Conservation (phyloP, 306 rosid genomes). For the Clitoria ternatea region DNA sequence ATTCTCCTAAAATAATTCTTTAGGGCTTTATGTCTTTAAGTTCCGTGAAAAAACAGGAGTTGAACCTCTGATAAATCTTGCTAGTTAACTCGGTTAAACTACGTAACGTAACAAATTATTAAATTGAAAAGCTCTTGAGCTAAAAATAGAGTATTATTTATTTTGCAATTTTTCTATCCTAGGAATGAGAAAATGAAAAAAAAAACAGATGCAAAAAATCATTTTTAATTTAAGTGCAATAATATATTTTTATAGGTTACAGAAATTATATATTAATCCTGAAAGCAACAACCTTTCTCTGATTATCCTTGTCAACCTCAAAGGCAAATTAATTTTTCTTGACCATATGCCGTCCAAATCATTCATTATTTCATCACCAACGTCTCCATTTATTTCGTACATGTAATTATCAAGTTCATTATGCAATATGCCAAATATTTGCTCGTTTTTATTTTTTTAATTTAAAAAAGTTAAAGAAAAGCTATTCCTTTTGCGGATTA, state of each 20-base stretch:
- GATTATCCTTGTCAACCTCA: not conserved
- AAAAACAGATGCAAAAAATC: not conserved
- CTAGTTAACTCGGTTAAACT: too few relatives aligned
- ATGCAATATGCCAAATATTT: not conserved
- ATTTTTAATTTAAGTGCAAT: not conserved
- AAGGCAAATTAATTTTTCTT: constrained; percentile 1
- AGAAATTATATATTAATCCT: not conserved
- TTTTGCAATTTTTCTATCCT: not conserved
- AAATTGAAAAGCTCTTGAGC: too few relatives aligned
- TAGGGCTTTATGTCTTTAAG: too few relatives aligned
- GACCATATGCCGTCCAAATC: not conserved
- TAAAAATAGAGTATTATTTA: not conserved
- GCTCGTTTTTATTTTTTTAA: not conserved
- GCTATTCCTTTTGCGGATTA: not conserved
- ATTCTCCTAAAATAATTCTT: too few relatives aligned
- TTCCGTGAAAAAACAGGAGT: too few relatives aligned
- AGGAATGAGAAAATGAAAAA: not conserved
- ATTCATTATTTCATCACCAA: not conserved
- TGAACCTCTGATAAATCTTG: too few relatives aligned
- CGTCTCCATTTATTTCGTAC: not conserved
- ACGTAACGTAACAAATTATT: too few relatives aligned
- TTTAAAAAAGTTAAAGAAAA: not conserved
- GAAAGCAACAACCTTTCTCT: not conserved
- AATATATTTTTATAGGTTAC: not conserved
- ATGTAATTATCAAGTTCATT: constrained; percentile 2